phyloP scores from a whole-genome alignment of 306 rosid genomes.

The Mimosa bimucronata region DNA sequence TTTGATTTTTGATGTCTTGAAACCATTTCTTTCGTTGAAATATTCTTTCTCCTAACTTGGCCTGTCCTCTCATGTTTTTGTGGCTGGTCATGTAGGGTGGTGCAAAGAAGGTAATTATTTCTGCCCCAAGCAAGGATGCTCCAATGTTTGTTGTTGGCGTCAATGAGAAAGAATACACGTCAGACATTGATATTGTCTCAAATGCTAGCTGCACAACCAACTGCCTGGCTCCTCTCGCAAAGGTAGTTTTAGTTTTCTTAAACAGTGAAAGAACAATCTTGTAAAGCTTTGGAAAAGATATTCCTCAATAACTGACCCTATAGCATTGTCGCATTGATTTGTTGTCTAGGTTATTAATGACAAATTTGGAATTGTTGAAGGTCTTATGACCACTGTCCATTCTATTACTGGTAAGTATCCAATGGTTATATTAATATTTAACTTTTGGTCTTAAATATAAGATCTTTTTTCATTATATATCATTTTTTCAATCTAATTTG shows the following conservation, averaged over 20 bases:
- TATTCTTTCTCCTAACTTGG: not conserved
- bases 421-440: not conserved
- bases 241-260: conserved; percentile 46
- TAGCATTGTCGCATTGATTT: conserved; percentile 20
- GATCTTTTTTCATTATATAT: too few species aligned
- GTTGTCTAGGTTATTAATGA: conserved; percentile 68
- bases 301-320: not conserved
- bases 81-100: conserved; percentile 60
- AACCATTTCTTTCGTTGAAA: not conserved
- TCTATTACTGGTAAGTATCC: conserved; percentile 65
- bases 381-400: conserved; percentile 83
- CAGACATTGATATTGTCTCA: conserved; percentile 68
- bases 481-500: too few species aligned
- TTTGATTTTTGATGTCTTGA: not conserved
- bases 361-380: conserved; percentile 73
- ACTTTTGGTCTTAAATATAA: too few species aligned
- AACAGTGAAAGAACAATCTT: conserved; percentile 2
- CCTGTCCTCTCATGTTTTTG: not conserved
- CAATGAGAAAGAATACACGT: conserved; percentile 80
- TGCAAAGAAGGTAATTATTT: conserved; percentile 92
- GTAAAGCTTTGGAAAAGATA: not conserved
- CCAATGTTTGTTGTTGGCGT: conserved; percentile 98
- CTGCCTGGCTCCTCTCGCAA: conserved; percentile 92
- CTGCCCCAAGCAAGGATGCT: conserved; percentile 95
- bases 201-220: conserved; percentile 94